Percentiles rank a stretch among this genome's conserved stretches.
Evolutionary conservation across 1,284 basidiomycete species (phyloP).

Genomic region (Heliocybe sulcata): DNA sequence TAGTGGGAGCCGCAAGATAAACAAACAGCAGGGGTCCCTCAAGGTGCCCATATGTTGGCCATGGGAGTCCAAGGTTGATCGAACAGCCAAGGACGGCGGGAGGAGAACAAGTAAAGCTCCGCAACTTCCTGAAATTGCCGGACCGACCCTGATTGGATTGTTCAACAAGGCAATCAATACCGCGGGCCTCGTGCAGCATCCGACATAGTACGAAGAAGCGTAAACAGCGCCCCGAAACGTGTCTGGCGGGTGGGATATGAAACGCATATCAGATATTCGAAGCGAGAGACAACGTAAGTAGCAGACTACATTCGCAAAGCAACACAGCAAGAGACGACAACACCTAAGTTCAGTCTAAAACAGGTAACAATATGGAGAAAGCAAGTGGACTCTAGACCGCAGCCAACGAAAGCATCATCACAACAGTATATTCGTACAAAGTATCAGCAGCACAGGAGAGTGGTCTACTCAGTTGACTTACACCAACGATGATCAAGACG

Average conservation of each 20-base stretch:
- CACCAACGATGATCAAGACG: slow-evolving; percentile 11
- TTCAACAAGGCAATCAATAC: too few relatives aligned
- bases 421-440: neutral
- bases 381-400: neutral
- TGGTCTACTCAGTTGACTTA: slow-evolving; percentile 8
- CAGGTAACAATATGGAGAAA: neutral
- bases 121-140: neutral
- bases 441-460: neutral
- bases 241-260: too few relatives aligned
- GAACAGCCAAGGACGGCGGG: neutral
- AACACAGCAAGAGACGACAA: neutral
- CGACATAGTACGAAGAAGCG: too few relatives aligned
- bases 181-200: too few relatives aligned
- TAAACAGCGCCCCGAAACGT: neutral
- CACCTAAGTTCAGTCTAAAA: neutral
- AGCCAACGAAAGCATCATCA: neutral
- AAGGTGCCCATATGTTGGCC: neutral
- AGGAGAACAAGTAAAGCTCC: neutral
- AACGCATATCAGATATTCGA: neutral
- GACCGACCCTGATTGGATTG: too few relatives aligned
- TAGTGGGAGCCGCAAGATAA: neutral
- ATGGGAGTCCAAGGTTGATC: neutral
- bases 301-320: too few relatives aligned
- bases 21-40: neutral
- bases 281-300: neutral